Base-by-base conservation (phyloP, 1,284 basidiomycete species). In the Pseudozyma hubeiensis region DNA sequence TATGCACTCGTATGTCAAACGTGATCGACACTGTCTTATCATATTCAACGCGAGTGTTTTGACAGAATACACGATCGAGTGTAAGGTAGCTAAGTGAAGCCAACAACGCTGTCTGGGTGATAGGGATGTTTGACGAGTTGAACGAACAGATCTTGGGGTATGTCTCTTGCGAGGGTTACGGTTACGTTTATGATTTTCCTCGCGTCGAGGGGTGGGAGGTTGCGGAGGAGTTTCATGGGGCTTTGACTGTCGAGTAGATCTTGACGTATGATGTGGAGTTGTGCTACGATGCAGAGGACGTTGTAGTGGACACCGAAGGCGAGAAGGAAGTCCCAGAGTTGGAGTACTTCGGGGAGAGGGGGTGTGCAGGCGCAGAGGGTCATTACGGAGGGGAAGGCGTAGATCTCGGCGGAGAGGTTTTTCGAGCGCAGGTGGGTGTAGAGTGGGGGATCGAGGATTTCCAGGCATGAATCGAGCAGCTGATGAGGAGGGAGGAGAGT, bases 361-460 rank as follows among this genome's bases (percentile, higher is more conserved):
- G 95, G 95, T 14, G 96, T 98, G 81, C 95, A 97, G 10, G 95
- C 96, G 84, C 94, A 97, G 31, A 98, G 86, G 0, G 96, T 99
- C 67, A 99, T 88, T 29, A 98, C 90, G 58, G 95, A 97, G 48
- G 96, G 93, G 81, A 99, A 98, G 1, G 95, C 96, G 84, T 98
- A 98, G 37, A 99, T 90, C 83, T 98, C 94, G 6, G 96, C 96
- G n/a, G 91, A 92, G n/a, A 99, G 89, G 72, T 95, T 95, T 84
- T 95, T 96, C 40, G 90, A 91, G 35, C 91, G 89, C 41, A 99
- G 87, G 85, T 94, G 88, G 13, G 87, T 87, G 81, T 89, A 96
- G 16, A 99, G 87, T 45, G 94, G 91, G 0, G 90, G 89, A 82
- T 99, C 96, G 11, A 97, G 91, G 47, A 93, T 91, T 81, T 93